These are phyloP conservation scores for Apium graveolens DNA, from an alignment of 129 eudicot genomes.

Conservation along the genomic window DNA sequence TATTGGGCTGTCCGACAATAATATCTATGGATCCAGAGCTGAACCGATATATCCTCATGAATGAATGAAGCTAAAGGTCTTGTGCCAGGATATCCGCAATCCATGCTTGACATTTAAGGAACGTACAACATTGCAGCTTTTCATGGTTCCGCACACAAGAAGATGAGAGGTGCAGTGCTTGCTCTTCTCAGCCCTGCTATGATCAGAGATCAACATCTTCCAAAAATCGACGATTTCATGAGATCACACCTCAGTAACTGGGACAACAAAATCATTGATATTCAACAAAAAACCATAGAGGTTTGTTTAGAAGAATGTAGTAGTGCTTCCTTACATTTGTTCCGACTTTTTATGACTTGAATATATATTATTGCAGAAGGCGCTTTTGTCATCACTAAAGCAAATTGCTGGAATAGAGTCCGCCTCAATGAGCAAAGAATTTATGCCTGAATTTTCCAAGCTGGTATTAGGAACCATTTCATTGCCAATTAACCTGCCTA, in stretches of 20 bases:
- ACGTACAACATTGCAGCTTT: conserved; percentile 97
- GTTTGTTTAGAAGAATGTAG: conserved; percentile 22
- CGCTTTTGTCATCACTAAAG: conserved; percentile 69
- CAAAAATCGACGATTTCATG: conserved; percentile 86
- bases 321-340: background rate
- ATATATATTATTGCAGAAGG: conserved; percentile 53
- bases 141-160: conserved; percentile 89
- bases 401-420: conserved; percentile 81
- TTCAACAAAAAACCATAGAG: conserved; percentile 95
- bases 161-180: conserved; percentile 96
- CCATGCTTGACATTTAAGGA: conserved; percentile 96
- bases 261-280: conserved; percentile 65
- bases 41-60: conserved; percentile 75
- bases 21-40: conserved; percentile 96
- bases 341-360: conserved; percentile 9
- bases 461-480: conserved; percentile 91
- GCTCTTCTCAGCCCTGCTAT: conserved; percentile 72
- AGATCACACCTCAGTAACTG: conserved; percentile 81
- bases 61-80: conserved; percentile 82
- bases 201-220: conserved; percentile 66
- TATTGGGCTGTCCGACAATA: conserved; percentile 87
- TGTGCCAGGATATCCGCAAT: conserved; percentile 97
- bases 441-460: conserved; percentile 85
- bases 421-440: conserved; percentile 39
- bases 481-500: conserved; percentile 82